phyloP scores from a whole-genome alignment of 306 rosid genomes.

The Carpinus viminea region DNA sequence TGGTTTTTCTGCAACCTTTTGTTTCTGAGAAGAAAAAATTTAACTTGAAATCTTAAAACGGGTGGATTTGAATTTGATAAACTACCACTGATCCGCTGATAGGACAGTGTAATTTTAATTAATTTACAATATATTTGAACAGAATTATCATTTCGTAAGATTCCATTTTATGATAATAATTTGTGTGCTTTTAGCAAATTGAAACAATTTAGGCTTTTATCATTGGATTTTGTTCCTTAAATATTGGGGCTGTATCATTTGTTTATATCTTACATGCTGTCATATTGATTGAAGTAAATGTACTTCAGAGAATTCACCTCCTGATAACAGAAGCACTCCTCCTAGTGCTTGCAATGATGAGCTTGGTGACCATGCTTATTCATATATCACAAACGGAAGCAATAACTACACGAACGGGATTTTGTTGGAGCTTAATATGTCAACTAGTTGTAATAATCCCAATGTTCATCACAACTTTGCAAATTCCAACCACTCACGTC shows the following conservation, averaged over 20 bases:
- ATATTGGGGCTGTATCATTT: background rate
- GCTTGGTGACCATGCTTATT: slow-evolving; percentile 26
- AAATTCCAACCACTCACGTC: slow-evolving; percentile 35
- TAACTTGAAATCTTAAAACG: background rate
- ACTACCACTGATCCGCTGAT: background rate
- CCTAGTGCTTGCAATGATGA: slow-evolving; percentile 29
- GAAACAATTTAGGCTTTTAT: too few species aligned
- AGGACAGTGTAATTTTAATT: too few species aligned
- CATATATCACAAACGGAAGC: slow-evolving; percentile 34
- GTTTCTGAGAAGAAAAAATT: background rate
- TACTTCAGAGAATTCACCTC: slow-evolving; percentile 40
- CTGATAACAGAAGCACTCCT: slow-evolving; percentile 36
- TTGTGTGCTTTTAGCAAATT: background rate
- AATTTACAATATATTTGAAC: too few species aligned
- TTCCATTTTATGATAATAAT: background rate
- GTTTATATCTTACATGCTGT: slow-evolving; percentile 1
- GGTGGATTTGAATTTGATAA: background rate
- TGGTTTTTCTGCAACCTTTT: background rate
- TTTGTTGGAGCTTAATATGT: slow-evolving; percentile 40
- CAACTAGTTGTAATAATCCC: slow-evolving; percentile 36
- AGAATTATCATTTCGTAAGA: background rate
- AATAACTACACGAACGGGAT: slow-evolving; percentile 39
- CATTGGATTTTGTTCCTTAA: background rate
- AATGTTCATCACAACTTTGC: slow-evolving; percentile 30
- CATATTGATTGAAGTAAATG: slow-evolving; percentile 1